Evolutionary conservation across 2,329 filamentous ascomycete species (phyloP), one percentile per base, ranked within the genome.

Genomic region (Cladosporium sp.): DNA sequence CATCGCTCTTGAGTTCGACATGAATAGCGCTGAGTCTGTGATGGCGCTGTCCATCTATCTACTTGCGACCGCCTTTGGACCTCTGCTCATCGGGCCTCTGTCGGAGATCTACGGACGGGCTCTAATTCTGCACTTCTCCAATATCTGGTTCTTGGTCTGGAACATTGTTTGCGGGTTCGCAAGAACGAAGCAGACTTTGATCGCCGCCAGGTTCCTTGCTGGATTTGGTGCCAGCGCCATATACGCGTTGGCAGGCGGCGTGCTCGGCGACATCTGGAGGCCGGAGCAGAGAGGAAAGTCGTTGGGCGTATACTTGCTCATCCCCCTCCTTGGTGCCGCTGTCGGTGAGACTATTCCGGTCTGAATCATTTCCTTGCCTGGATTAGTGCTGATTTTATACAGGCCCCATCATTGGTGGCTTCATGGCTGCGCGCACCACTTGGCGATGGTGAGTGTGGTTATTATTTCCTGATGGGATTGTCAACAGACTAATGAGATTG

Each of bases 381-480:
- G 2, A 15, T 2, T 18, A 12, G n/a, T 36, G 30, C 28, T 57
- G 10, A 57, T 26, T 21, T 11, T 18, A 8, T 12, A 78, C 90
- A 6, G 89, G 88, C 0, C 89, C 89, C 0, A 86, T 91, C 1
- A 83, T 84, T 0, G 88, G 88, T 10, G 88, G 86, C 0, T 90
- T 88, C 74, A 87, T 91, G 28, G 82, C 87, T 0, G 78, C 89
- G 71, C 80, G 84, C 68, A 86, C 84, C 8, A 87, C 84, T 0
- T 92, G 90, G 90, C 83, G 89, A 51, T 92, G 90, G 90, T 60
- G n/a, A 60, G 38, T 21, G 10, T n/a, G 12, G 18, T 21, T 15
- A 26, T 26, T n/a, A 54, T 2, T n/a, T 54, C 6, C 14, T 28
- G 12, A 18, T 12, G 2, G 26, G 10, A 10, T 32, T 2, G 1